Percentiles rank a stretch among this genome's conserved stretches.
phyloP scores from a whole-genome alignment of 768 basidiomycete genomes.

The Suillus subluteus region DNA sequence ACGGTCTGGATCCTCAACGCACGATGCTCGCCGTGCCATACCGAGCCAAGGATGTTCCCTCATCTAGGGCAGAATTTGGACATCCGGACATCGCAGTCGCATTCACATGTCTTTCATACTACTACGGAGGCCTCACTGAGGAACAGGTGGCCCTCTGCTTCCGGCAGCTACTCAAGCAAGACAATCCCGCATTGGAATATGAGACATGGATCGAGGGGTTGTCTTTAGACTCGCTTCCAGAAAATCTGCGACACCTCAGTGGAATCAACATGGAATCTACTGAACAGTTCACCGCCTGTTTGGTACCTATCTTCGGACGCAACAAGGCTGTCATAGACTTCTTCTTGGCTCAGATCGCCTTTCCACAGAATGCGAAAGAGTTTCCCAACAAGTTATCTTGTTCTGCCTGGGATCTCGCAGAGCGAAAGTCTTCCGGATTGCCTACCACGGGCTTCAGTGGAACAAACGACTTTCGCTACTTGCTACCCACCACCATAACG shows the following conservation, averaged over 20 bases:
- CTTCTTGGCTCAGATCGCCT: slow-evolving; percentile 40
- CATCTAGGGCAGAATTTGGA: slow-evolving; percentile 50
- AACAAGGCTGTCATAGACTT: slow-evolving; percentile 49
- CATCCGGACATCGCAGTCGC: slow-evolving; percentile 53
- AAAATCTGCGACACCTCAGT: slow-evolving; percentile 31
- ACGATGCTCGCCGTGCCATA: slow-evolving; percentile 56
- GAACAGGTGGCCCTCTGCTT: slow-evolving; percentile 43
- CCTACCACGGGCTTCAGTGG: slow-evolving; percentile 57
- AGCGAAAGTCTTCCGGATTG: slow-evolving; percentile 29
- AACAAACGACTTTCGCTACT: slow-evolving; percentile 51
- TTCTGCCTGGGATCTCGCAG: slow-evolving; percentile 57
- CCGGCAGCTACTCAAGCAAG: slow-evolving; percentile 40
- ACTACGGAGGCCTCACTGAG: slow-evolving; percentile 47
- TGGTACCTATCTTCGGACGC: slow-evolving; percentile 40
- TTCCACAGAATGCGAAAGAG: slow-evolving; percentile 52
- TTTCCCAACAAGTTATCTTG: slow-evolving; percentile 50
- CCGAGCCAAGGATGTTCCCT: slow-evolving; percentile 53
- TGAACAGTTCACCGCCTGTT: slow-evolving; percentile 27
- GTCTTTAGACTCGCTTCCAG: slow-evolving; percentile 23
- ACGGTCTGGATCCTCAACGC: slow-evolving; percentile 46
- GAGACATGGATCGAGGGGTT: slow-evolving; percentile 38
- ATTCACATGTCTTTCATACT: slow-evolving; percentile 52
- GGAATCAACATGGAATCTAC: slow-evolving; percentile 48
- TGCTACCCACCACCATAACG: slow-evolving; percentile 22
- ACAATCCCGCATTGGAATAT: slow-evolving; percentile 47